Base-by-base conservation (phyloP, 306 rosid genomes). In the Styphnolobium japonicum region DNA sequence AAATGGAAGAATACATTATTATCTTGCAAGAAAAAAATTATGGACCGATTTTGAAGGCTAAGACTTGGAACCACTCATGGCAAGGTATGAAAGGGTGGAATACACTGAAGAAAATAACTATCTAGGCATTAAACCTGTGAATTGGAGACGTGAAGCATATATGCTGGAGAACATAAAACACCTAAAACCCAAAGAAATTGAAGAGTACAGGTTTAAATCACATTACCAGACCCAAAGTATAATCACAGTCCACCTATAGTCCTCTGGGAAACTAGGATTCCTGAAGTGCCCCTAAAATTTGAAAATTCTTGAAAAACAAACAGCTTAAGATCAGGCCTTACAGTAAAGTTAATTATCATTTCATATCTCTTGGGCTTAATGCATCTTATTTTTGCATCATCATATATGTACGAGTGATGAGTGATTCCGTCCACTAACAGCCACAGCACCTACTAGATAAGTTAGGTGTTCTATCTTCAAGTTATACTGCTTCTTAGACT, bases 71-170 rank as follows among this genome's bases (percentile, higher is more conserved):
- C 37, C 31, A 73, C 37, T 65, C 51, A 40, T 73, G 60, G 23
- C 29, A 58, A 67, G 8, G 76, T 7, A 25, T 37, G 29, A 49
- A 34, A 60, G 71, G 64, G 49, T 36, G 46, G 56, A 60, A 61
- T 29, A 18, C 31, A 55, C 37, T 14, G 72, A 72, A 53, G 69
- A 62, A 45, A 53, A 60, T 11, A 43, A 80, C 40, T 73, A 15
- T 60, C 49, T 39, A 25, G 48, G 67, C 68, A 72, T 80, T 29
- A 79, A 79, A 46, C 72, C 40, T 22, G 39, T n/a, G 11, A 8
- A 21, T n/a, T 19, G 33, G 31, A 27, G 31, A 27, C 31, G 31
- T 27, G 3, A 3, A 27, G 31, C 70, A 64, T 34, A 34, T 19
- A 53, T 71, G 36, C 10, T 5, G 84, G 57, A 51, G 39, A 40